These are phyloP conservation scores for Saitozyma sp. DNA, from an alignment of 768 basidiomycete genomes.

Conservation along the genomic window DNA sequence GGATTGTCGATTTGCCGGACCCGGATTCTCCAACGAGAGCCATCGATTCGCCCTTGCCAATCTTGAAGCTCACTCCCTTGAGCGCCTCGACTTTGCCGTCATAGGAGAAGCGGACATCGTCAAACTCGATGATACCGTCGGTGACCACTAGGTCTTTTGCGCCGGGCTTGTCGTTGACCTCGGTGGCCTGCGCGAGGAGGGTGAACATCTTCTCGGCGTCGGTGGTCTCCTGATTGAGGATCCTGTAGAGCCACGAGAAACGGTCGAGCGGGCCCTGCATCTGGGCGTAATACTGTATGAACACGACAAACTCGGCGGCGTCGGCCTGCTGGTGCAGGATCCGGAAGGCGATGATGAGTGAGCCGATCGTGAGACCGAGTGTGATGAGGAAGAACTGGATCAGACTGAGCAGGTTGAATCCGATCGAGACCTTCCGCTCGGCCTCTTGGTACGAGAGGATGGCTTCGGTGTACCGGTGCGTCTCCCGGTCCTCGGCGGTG, in stretches of 20 bases:
- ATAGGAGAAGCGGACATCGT: conserved; percentile 85
- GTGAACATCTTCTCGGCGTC: conserved; percentile 82
- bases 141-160: conserved; percentile 71
- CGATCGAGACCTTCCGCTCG: conserved; percentile 72
- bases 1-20: conserved; percentile 66
- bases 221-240: conserved; percentile 60
- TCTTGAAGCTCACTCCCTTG: conserved; percentile 77
- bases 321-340: conserved; percentile 61
- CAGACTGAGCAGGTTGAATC: conserved; percentile 72
- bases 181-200: conserved; percentile 75
- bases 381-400: conserved; percentile 58
- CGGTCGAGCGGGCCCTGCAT: conserved; percentile 72
- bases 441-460: conserved; percentile 70
- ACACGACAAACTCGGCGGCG: conserved; percentile 70
- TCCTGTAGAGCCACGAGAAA: conserved; percentile 75
- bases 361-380: conserved; percentile 76
- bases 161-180: conserved; percentile 76
- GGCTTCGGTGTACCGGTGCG: conserved; percentile 68
- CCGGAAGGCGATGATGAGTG: conserved; percentile 71
- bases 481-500: conserved; percentile 79
- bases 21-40: conserved; percentile 86
- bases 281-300: conserved; percentile 79
- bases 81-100: conserved; percentile 59
- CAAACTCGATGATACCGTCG: conserved; percentile 83
- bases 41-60: conserved; percentile 81